Conservation (phyloP, 768 basidiomycete genomes). For the Phaffia australis region DNA sequence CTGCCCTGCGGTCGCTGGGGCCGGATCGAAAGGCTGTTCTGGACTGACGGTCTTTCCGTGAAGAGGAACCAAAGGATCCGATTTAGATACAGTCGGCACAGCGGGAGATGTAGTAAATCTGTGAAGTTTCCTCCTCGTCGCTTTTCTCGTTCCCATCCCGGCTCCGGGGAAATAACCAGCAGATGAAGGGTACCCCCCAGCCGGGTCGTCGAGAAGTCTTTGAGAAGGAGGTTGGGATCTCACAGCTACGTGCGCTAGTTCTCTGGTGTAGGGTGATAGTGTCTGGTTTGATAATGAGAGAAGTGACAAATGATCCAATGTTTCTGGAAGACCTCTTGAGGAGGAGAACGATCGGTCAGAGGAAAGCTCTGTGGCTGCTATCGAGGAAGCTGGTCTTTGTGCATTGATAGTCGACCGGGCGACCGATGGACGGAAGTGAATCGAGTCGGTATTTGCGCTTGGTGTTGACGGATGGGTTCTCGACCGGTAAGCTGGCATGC, state of each 20-base stretch:
- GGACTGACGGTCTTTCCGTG: too few relatives aligned
- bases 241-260: conserved; percentile 82
- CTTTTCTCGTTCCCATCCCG: too few relatives aligned
- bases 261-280: conserved; percentile 81
- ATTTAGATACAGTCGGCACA: too few relatives aligned
- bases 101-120: too few relatives aligned
- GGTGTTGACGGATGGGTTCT: conserved; percentile 10
- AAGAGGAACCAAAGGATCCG: too few relatives aligned
- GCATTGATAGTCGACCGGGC: conserved; percentile 4
- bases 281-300: conserved; percentile 86
- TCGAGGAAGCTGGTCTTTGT: background rate
- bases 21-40: too few relatives aligned
- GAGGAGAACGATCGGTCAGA: conserved; percentile 9
- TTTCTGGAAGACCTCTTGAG: conserved; percentile 75
- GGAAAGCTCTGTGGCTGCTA: background rate
- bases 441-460: background rate
- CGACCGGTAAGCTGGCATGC: conserved; percentile 1
- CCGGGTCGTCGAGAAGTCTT: too few relatives aligned
- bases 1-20: too few relatives aligned
- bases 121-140: too few relatives aligned
- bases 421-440: conserved; percentile 1
- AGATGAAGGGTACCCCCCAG: too few relatives aligned
- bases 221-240: conserved; percentile 55
- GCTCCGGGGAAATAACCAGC: too few relatives aligned
- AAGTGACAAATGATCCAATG: conserved; percentile 73